Evolutionary conservation across 2,329 filamentous ascomycete species (phyloP).

Genomic region (Colletotrichum viniferum): DNA sequence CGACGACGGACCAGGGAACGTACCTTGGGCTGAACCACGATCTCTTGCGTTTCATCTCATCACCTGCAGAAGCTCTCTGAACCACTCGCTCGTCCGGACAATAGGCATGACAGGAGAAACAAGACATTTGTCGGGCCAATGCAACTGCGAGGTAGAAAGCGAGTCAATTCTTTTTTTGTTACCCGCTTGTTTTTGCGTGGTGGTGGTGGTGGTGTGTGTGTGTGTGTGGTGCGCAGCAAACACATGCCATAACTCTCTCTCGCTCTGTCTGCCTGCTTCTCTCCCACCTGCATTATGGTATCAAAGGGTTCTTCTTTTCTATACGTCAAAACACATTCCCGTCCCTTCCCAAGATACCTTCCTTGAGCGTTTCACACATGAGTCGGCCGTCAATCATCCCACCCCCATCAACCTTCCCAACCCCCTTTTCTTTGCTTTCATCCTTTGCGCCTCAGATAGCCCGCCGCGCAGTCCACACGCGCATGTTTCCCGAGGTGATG

Average conservation of each 20-base stretch:
- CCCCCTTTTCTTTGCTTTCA: not conserved
- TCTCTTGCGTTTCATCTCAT: constrained; percentile 20
- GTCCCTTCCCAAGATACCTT: not conserved
- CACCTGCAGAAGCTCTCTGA: not conserved
- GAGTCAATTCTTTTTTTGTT: not conserved
- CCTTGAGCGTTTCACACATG: constrained; percentile 10
- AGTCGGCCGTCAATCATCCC: constrained; percentile 18
- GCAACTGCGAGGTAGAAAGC: constrained; percentile 1
- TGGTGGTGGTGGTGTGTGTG: not conserved
- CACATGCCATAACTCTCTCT: not conserved
- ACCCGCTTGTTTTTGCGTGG: not conserved
- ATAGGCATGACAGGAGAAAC: constrained; percentile 14
- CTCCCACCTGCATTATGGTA: constrained; percentile 5
- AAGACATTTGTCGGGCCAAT: constrained; percentile 11
- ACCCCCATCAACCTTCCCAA: not conserved
- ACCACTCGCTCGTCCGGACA: constrained; percentile 16
- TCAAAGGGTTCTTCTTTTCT: constrained; percentile 9
- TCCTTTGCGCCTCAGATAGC: not conserved
- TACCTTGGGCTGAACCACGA: not conserved
- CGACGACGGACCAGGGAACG: not conserved
- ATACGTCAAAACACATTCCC: not conserved
- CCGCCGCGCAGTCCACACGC: not conserved
- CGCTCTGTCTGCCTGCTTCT: not conserved
- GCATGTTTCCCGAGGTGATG: not conserved
- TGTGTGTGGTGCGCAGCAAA: not conserved